A percentile compares a stretch with the other conserved stretches of the same genome.
Conservation (phyloP, 352 stramenopile species). For the Aphanomyces astaci region DNA sequence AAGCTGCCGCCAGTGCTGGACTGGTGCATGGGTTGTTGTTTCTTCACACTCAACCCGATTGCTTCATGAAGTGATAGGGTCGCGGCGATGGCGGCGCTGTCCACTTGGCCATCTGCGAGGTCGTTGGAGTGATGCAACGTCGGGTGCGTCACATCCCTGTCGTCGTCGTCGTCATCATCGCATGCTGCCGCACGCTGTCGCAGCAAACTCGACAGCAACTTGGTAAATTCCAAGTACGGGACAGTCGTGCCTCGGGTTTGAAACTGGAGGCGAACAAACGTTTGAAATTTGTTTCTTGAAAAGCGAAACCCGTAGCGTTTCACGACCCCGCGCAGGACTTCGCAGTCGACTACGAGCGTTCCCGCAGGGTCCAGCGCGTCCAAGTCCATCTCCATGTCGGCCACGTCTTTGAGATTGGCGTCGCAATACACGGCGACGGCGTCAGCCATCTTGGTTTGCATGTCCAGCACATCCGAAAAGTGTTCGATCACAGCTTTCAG, state of each 20-base stretch:
- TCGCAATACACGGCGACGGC: not conserved
- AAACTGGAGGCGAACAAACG: conserved; percentile 20
- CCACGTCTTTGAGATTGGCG: conserved; percentile 2
- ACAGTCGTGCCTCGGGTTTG: conserved; percentile 10
- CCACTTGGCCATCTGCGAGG: not conserved
- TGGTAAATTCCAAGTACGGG: conserved; percentile 4
- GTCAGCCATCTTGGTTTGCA: conserved; percentile 19
- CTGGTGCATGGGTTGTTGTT: not conserved
- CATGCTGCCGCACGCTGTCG: not conserved
- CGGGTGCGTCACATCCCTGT: not conserved
- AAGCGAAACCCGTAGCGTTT: conserved; percentile 20
- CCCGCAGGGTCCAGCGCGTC: not conserved
- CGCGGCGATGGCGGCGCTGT: not conserved
- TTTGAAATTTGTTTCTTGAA: conserved; percentile 18
- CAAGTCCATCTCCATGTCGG: not conserved
- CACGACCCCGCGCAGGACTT: conserved; percentile 1
- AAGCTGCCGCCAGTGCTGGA: not conserved
- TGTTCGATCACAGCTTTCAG: conserved; percentile 21
- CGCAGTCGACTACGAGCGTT: not conserved
- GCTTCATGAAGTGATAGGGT: not conserved
- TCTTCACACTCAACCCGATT: not conserved
- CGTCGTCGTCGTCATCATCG: not conserved
- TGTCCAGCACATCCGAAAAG: conserved; percentile 16
- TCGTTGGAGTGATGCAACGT: not conserved
- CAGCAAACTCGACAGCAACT: not conserved